Percentiles rank a stretch among this genome's conserved stretches.
These are phyloP conservation scores for Fusarium tupiense DNA, from an alignment of 2,329 filamentous ascomycete species.

Conservation along the genomic window DNA sequence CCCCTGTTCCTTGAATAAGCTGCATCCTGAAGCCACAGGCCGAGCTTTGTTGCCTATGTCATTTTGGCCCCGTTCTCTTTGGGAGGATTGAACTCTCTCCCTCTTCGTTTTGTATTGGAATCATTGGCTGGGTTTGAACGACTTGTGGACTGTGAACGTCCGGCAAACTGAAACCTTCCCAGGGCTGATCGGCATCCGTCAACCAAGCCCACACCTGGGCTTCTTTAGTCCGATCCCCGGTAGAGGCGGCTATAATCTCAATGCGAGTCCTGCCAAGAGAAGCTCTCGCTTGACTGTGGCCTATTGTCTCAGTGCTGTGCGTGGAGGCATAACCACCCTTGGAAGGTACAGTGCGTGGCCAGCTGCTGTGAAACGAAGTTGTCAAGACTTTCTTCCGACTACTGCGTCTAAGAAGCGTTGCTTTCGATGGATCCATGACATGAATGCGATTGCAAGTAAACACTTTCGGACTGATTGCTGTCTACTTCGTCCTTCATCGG, in stretches of 20 bases:
- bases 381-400: background rate
- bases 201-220: conserved; percentile 5
- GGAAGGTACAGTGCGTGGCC: background rate
- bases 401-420: background rate
- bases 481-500: background rate
- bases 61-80: background rate
- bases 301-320: background rate
- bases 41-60: background rate
- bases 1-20: background rate
- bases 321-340: background rate
- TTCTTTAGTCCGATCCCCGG: background rate
- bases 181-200: conserved; percentile 10
- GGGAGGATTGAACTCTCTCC: too few species aligned
- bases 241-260: background rate
- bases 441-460: background rate
- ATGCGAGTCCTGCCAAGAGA: background rate
- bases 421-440: conserved; percentile 1
- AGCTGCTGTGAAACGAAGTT: background rate
- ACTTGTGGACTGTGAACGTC: background rate
- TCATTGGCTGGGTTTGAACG: background rate
- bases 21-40: background rate
- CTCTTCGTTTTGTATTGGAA: background rate
- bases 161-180: conserved; percentile 8
- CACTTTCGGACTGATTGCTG: background rate
- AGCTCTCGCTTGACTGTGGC: background rate